These are phyloP conservation scores for Leccinellum luteum DNA, from an alignment of 768 basidiomycete genomes.

Conservation along the genomic window DNA sequence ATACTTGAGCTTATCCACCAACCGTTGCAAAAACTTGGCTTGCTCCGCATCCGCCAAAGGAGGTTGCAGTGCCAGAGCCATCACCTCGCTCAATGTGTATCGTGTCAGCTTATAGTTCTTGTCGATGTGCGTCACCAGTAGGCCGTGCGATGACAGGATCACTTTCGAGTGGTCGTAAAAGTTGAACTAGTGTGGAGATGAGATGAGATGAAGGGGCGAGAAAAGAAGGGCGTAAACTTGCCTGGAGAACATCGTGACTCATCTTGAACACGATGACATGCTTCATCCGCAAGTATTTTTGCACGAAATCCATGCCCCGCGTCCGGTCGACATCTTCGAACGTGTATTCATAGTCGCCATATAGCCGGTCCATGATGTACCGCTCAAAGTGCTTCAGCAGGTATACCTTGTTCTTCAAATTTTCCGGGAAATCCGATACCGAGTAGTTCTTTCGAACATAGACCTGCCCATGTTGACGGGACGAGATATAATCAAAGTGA, in stretches of 20 bases:
- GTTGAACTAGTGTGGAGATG: constrained; percentile 70
- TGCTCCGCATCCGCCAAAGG: constrained; percentile 48
- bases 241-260: constrained; percentile 95
- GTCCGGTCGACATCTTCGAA: constrained; percentile 65
- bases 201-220: neutral
- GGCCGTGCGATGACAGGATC: constrained; percentile 78
- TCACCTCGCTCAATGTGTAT: constrained; percentile 68
- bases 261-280: constrained; percentile 96
- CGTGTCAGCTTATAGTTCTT: constrained; percentile 78
- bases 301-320: constrained; percentile 92
- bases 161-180: constrained; percentile 98
- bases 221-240: constrained; percentile 31
- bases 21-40: constrained; percentile 57
- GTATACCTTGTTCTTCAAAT: constrained; percentile 88
- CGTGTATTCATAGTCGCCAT: constrained; percentile 81
- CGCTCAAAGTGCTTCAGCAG: constrained; percentile 90
- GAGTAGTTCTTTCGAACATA: constrained; percentile 73
- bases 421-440: constrained; percentile 69
- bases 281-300: constrained; percentile 95
- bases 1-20: constrained; percentile 81
- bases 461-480: constrained; percentile 60
- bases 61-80: constrained; percentile 50
- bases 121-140: constrained; percentile 86
- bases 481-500: constrained; percentile 85
- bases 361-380: constrained; percentile 91